These are phyloP conservation scores for Hypseocharis bilobata DNA, from an alignment of 441 rosid genomes.

Conservation along the genomic window DNA sequence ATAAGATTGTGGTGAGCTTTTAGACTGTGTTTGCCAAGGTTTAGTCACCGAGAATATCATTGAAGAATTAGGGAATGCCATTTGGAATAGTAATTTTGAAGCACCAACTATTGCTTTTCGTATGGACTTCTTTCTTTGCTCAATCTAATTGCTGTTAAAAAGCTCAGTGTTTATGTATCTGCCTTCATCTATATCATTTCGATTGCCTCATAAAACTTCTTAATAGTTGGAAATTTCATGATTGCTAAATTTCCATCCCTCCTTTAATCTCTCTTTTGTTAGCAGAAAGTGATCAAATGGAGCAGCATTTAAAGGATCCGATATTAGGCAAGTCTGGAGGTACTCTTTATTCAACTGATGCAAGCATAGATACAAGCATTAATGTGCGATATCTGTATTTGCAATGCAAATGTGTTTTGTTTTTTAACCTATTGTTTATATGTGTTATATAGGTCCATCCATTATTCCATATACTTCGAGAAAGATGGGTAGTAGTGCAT, in stretches of 20 bases:
- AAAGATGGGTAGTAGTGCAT: constrained; percentile 32
- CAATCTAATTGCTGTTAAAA: neutral
- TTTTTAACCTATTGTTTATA: neutral
- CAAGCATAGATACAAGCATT: neutral
- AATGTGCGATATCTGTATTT: too few relatives aligned
- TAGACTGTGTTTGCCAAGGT: neutral
- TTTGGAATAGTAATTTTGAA: neutral
- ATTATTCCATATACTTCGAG: constrained; percentile 27
- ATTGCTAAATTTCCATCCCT: neutral
- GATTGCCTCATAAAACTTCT: neutral
- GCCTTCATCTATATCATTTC: neutral
- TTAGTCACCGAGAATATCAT: neutral
- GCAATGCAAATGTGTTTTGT: neutral
- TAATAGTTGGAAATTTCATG: neutral
- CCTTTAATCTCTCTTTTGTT: neutral
- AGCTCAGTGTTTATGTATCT: neutral
- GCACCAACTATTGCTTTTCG: neutral
- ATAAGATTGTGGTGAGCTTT: neutral
- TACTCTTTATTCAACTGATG: neutral
- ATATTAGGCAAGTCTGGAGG: neutral
- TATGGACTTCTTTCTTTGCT: too few relatives aligned
- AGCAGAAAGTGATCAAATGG: neutral
- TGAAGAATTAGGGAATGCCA: neutral
- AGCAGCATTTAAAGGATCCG: neutral
- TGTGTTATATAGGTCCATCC: constrained; percentile 8